Base-by-base conservation (phyloP, 1,284 basidiomycete species). In the Pseudozyma hubeiensis region DNA sequence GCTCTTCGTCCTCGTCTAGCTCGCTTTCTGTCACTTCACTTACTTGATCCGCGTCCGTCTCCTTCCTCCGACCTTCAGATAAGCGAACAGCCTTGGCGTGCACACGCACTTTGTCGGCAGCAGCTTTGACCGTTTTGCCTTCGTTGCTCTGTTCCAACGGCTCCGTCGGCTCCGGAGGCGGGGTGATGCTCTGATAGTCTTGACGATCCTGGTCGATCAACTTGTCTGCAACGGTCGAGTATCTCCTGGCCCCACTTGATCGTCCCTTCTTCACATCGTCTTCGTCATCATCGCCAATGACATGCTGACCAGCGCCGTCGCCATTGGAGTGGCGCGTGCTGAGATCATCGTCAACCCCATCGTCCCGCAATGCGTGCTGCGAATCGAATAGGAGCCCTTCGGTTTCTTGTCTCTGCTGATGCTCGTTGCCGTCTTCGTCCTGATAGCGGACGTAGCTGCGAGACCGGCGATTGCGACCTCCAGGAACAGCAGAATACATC, bases 1-100 rank as follows among this genome's bases (percentile, higher is more conserved):
- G 62, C 40, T 58, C 71, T 55, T 78, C 77, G 37, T 61, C 75
- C 30, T 74, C 77, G 40, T 72, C 68, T 43, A 79, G 47, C 41
- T 69, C 71, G 54, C 71, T 75, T 60, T 79, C 77, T 8, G 71
- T 65, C 33, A 72, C 61, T 47, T 70, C 68, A 24, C 51, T 53
- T 13, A 69, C 57, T 9, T 69, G 61, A 33, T 68, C 64, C 4
- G 51, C 55, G 35, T 69, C 64, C 11, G 24, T 24, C 19, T 57
- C 51, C 31, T 45, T 55, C 7, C 31, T 1, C 14, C 8, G 19
- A 39, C 31, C 29, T 14, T 5, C 30, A 16, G 55, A 53, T 8
- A 53, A 8, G 14, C 31, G 34, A 17, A 64, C 64, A 4, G 64
- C 44, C 41, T 52, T 62, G 35, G 71, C 49, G 39, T 71, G 65